A percentile compares a stretch with the other conserved stretches of the same genome.
Conservation (phyloP, 2,329 filamentous ascomycete genomes). For the Fusarium torulosum region DNA sequence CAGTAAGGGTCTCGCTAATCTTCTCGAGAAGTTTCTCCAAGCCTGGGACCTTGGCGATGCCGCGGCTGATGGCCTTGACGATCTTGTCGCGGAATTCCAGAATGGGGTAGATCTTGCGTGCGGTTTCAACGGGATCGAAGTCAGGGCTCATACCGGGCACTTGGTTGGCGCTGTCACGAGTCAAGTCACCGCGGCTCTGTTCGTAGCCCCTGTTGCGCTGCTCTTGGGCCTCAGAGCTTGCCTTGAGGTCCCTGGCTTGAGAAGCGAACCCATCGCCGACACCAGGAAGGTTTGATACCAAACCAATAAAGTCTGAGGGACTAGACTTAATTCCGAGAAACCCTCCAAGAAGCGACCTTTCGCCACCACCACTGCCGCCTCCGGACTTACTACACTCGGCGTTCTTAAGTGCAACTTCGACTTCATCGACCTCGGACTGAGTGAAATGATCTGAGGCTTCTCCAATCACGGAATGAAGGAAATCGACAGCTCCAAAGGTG, state of each 20-base stretch:
- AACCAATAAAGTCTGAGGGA: constrained; percentile 73
- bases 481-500: constrained; percentile 83
- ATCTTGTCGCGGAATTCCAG: constrained; percentile 94
- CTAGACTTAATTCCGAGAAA: constrained; percentile 57
- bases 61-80: constrained; percentile 84
- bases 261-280: constrained; percentile 73
- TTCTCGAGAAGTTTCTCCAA: constrained; percentile 91
- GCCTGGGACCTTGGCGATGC: constrained; percentile 92
- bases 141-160: constrained; percentile 80
- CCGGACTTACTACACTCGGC: constrained; percentile 66
- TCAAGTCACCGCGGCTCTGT: constrained; percentile 52
- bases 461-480: constrained; percentile 81
- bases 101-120: constrained; percentile 91
- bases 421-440: constrained; percentile 85
- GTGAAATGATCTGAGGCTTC: constrained; percentile 88
- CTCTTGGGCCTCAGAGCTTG: constrained; percentile 72
- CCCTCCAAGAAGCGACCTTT: constrained; percentile 54
- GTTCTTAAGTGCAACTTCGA: constrained; percentile 79
- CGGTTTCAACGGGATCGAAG: constrained; percentile 83
- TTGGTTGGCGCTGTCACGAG: constrained; percentile 64
- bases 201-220: constrained; percentile 61
- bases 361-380: constrained; percentile 52
- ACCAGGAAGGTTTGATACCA: constrained; percentile 81
- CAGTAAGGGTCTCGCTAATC: constrained; percentile 90
- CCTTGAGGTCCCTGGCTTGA: constrained; percentile 74